phyloP scores from a whole-genome alignment of 2,329 filamentous ascomycete genomes.

The Emergomyces pasteurianus region DNA sequence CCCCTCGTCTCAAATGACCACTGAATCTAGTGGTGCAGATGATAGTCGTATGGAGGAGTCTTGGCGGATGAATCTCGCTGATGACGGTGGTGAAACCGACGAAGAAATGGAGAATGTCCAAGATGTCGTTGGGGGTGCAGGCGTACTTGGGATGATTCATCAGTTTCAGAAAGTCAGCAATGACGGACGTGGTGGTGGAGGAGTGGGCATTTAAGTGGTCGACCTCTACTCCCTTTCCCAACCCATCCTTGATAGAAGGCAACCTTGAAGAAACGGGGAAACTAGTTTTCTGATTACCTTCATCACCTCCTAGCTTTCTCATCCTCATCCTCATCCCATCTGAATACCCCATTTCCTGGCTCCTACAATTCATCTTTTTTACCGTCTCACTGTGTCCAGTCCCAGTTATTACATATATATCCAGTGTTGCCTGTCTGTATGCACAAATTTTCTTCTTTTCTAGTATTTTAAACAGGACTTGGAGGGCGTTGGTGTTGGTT shows the following conservation, averaged over 20 bases:
- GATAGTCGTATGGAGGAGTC: slow-evolving; percentile 50
- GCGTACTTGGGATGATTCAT: slow-evolving; percentile 53
- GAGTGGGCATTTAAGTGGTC: neutral
- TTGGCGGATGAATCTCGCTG: slow-evolving; percentile 35
- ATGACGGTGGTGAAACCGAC: slow-evolving; percentile 28
- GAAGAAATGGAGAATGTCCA: slow-evolving; percentile 40
- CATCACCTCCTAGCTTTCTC: neutral
- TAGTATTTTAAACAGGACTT: neutral
- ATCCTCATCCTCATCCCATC: neutral
- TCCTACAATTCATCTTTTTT: neutral
- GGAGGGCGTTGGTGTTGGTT: neutral
- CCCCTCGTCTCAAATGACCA: slow-evolving; percentile 15
- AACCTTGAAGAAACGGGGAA: neutral
- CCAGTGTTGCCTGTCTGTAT: too few relatives aligned
- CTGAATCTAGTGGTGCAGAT: slow-evolving; percentile 27
- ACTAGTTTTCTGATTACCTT: neutral
- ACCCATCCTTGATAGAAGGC: neutral
- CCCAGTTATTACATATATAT: neutral
- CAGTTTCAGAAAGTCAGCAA: slow-evolving; percentile 51
- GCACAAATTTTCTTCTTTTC: neutral
- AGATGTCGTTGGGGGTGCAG: slow-evolving; percentile 36
- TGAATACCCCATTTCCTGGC: too few relatives aligned
- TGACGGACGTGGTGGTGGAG: slow-evolving; percentile 25
- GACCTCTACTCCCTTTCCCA: neutral
- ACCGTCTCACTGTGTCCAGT: neutral